Base-by-base conservation (phyloP, 2,329 filamentous ascomycete species). In the Chaetothyriales sp. region DNA sequence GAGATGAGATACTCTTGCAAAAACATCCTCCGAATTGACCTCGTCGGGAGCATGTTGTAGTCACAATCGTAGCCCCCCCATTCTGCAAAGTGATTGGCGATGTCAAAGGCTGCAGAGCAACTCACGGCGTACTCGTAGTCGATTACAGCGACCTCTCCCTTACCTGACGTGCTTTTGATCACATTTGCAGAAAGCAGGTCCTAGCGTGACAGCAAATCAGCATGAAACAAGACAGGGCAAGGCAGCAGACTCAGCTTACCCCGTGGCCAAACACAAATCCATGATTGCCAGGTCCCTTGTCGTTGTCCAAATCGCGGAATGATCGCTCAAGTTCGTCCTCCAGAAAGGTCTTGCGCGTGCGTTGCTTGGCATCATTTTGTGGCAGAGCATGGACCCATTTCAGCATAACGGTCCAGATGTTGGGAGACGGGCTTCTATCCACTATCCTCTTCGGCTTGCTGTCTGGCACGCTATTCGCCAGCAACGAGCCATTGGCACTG, bases 21-120 rank as follows among this genome's bases (percentile, higher is more conserved):
- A 69, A 98, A 98, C 51, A 83, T 80, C 45, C 80, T 78, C 25
- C 92, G 83, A 61, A 90, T 81, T 18, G 81, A 73, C 56, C 77
- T 78, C 1, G 86, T 92, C 4, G 92, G 92, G 52, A 97, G 77
- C 60, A 84, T 83, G 62, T 72, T 80, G 71, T 86, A 89, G 68
- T 97, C 89, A 73, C 92, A 98, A 62, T 94, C 88, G 64, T 95
- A 95, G 52, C 92, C 92, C 54, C 85, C 89, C 90, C 92, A 98
- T 71, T 98, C 92, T 47, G 92, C 89, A 66, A 98, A 95, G 73
- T 98, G 92, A 71, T 98, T 98, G 48, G 90, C 85, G 61, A 98
- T 82, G 67, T 98, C 92, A 69, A 98, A 98, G 1, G 90, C 89
- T 3, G 89, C 89, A 1, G 90, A 90, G 0, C 89, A 90, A 2